A percentile compares a stretch with the other conserved stretches of the same genome.
phyloP scores from a whole-genome alignment of 768 basidiomycete species.

The Calocybe gangraenosa region DNA sequence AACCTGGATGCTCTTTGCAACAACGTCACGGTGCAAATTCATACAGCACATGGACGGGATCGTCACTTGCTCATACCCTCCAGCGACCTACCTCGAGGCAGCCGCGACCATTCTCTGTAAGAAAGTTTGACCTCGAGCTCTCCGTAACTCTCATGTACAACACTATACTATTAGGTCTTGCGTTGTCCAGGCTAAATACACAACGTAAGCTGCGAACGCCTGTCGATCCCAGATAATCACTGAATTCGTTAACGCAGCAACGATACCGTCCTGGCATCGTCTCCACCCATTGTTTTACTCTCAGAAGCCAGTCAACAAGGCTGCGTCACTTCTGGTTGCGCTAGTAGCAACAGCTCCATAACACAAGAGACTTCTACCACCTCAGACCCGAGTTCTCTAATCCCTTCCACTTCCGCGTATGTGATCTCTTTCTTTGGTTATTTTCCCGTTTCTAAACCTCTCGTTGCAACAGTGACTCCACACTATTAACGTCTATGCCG shows the following conservation, averaged over 20 bases:
- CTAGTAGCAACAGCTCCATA: not conserved
- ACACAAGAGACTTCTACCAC: not conserved
- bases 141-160: no score
- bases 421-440: not conserved
- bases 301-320: not conserved
- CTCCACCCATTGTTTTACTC: not conserved
- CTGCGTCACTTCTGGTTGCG: not conserved
- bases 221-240: no score
- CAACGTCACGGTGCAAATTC: not conserved
- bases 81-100: not conserved
- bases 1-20: constrained; percentile 8
- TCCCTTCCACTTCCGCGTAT: not conserved
- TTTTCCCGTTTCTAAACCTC: not conserved
- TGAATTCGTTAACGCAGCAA: constrained; percentile 1
- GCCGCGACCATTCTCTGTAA: not conserved
- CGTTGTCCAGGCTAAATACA: constrained; percentile 2
- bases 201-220: constrained; percentile 1
- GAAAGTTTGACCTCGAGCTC: no score
- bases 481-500: not conserved
- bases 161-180: constrained; percentile 5
- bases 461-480: not conserved
- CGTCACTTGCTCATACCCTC: not conserved
- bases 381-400: not conserved
- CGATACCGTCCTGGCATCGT: constrained; percentile 2
- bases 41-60: not conserved